These are phyloP conservation scores for Coemansia sp. DNA, from an alignment of 192 early-diverging fungal species.

Conservation along the genomic window DNA sequence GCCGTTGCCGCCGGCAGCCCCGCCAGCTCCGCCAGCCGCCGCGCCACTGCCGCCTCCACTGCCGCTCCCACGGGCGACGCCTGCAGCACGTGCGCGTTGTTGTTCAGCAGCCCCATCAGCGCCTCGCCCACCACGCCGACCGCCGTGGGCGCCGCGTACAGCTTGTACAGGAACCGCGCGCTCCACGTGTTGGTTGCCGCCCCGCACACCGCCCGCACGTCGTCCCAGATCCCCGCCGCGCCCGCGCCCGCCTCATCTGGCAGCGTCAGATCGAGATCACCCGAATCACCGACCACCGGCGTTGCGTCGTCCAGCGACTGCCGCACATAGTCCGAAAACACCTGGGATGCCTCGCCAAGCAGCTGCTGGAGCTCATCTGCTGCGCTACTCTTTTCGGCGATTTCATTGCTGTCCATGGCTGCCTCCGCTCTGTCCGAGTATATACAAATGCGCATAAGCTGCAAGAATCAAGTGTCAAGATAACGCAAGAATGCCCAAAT, in stretches of 20 bases:
- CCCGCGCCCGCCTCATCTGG: conserved; percentile 8
- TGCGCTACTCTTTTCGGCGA: background rate
- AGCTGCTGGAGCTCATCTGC: conserved; percentile 22
- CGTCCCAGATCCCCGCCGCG: conserved; percentile 21
- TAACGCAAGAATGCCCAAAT: too few species aligned
- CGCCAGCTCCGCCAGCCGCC: conserved; percentile 24
- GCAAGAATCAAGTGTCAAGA: too few species aligned
- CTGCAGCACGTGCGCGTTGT: conserved; percentile 73
- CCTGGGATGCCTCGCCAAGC: conserved; percentile 12
- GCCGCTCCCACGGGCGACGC: conserved; percentile 67
- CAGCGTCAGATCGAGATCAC: background rate
- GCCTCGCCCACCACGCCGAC: conserved; percentile 71
- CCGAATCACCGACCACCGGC: background rate
- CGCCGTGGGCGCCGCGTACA: conserved; percentile 72
- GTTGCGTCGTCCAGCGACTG: background rate
- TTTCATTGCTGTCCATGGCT: too few species aligned
- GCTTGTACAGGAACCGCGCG: conserved; percentile 74
- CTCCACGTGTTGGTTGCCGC: conserved; percentile 56
- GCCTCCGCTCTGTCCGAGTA: too few species aligned
- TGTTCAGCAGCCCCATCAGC: conserved; percentile 65
- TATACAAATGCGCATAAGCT: too few species aligned
- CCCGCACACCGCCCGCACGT: conserved; percentile 14
- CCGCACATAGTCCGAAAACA: conserved; percentile 21
- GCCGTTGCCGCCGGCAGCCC: conserved; percentile 28
- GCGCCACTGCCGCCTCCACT: conserved; percentile 62